These are phyloP conservation scores for Santalum album DNA, from an alignment of 164 flowering plant species.

Conservation along the genomic window DNA sequence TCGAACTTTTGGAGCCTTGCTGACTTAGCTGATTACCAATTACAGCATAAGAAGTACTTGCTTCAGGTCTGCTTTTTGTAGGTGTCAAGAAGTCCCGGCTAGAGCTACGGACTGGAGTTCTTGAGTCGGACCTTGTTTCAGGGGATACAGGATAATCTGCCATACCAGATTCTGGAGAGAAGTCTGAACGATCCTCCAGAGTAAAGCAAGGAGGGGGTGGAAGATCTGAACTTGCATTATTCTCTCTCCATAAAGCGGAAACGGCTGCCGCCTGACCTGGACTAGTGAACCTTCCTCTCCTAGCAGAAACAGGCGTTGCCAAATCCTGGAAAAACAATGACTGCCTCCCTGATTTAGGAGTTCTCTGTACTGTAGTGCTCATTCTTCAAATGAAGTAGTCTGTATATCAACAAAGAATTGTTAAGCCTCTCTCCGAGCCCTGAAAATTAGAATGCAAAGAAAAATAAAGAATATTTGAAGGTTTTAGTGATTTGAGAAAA, in stretches of 20 bases:
- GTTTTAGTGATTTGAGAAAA: too few species aligned
- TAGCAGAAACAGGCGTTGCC: conserved; percentile 44
- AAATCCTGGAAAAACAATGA: conserved; percentile 50
- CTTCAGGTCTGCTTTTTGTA: conserved; percentile 44
- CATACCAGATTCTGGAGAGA: conserved; percentile 76
- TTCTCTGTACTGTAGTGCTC: conserved; percentile 29
- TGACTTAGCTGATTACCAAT: conserved; percentile 35
- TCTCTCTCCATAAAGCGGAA: conserved; percentile 87
- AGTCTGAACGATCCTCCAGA: conserved; percentile 75
- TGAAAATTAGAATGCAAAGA: too few species aligned
- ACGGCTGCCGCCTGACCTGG: conserved; percentile 96
- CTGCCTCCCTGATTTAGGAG: conserved; percentile 34
- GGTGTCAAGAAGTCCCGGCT: conserved; percentile 47
- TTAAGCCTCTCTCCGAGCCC: too few species aligned
- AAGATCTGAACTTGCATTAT: conserved; percentile 71
- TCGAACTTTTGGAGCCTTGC: conserved; percentile 41
- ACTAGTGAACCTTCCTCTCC: conserved; percentile 62
- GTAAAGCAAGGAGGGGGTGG: conserved; percentile 95
- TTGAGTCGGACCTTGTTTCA: conserved; percentile 45
- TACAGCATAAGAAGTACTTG: conserved; percentile 45
- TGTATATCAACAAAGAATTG: too few species aligned
- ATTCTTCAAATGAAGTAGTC: conserved; percentile 13
- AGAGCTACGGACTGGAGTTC: conserved; percentile 35
- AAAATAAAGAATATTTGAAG: too few species aligned
- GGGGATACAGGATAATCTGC: conserved; percentile 60